Evolutionary conservation across 2,329 filamentous ascomycete species (phyloP), one percentile per base, ranked within the genome.

Genomic region (Aschersonia sp.): DNA sequence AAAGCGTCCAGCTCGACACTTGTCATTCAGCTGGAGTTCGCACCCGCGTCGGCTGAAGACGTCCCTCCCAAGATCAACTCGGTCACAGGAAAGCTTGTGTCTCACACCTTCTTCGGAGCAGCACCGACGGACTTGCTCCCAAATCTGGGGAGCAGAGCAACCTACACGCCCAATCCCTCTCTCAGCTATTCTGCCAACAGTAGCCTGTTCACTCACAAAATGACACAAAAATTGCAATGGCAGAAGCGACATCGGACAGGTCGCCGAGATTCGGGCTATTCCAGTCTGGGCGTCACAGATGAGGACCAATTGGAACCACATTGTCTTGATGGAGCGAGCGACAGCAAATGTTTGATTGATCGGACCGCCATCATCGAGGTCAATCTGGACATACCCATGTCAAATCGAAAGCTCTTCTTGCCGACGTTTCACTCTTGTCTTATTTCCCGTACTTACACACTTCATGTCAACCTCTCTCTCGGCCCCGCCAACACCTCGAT

Each of bases 381-480:
- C 1, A 74, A 75, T 1, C 62, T 80, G 50, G 57, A 60, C 12
- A 58, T 79, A 32, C 72, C 74, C 4, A 58, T 62, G 6, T 57
- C 61, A 31, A 70, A 68, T 59, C 71, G 67, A 55, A 74, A 71
- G 58, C 64, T 69, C 6, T 75, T 78, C 53, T 52, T 78, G 29
- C 76, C 76, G 0, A 74, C 73, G 4, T 80, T 79, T 56, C 73
- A 78, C 62, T 73, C 71, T 6, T 80, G 76, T 63, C 70, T 79
- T 58, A 63, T 68, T 40, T 74, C 73, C 5, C 71, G 76, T 30
- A 68, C 70, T n/a, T 80, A 80, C 58, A 66, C 70, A 4, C 56
- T 79, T 31, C 68, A 70, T 53, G 55, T 79, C 5, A 65, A 62
- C 5, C 50, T 78, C 4, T 65, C 65, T 1, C 62, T 66, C 3